Percentiles rank a stretch among this genome's conserved stretches.
Evolutionary conservation across 177 flowering plant genomes (phyloP).

Genomic region (Telopea speciosissima): DNA sequence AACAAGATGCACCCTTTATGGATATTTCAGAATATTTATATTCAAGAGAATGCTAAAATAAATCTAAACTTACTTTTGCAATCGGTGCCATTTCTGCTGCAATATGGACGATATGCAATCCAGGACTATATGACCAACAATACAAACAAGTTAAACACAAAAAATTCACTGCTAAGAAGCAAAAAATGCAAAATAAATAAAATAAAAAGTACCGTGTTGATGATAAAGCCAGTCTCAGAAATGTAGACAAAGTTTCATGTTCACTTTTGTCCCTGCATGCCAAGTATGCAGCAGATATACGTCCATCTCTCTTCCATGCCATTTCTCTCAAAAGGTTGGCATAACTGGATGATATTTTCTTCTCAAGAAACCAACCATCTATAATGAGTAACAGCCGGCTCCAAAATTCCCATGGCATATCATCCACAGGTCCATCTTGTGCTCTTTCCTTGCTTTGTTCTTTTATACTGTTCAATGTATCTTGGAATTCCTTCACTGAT

Average conservation of each 20-base stretch:
- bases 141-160: slow-evolving; percentile 18
- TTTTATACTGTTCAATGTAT: slow-evolving; percentile 56
- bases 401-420: slow-evolving; percentile 95
- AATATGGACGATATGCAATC: slow-evolving; percentile 79
- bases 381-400: slow-evolving; percentile 66
- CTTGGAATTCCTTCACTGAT: slow-evolving; percentile 78
- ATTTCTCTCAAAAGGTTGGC: slow-evolving; percentile 70
- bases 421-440: slow-evolving; percentile 52
- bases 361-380: slow-evolving; percentile 92
- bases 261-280: slow-evolving; percentile 65
- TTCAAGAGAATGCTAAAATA: not conserved
- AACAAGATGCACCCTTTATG: no score
- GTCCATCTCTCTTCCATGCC: slow-evolving; percentile 75
- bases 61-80: slow-evolving; percentile 62
- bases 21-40: not conserved
- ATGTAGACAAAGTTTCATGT: slow-evolving; percentile 38
- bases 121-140: slow-evolving; percentile 47
- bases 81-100: slow-evolving; percentile 99
- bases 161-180: not conserved
- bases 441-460: slow-evolving; percentile 63
- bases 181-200: not conserved
- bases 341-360: slow-evolving; percentile 60
- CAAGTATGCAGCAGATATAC: slow-evolving; percentile 60
- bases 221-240: slow-evolving; percentile 56
- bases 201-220: slow-evolving; percentile 39